Evolutionary conservation across 768 basidiomycete genomes (phyloP).

Genomic region (Paxillus involutus): DNA sequence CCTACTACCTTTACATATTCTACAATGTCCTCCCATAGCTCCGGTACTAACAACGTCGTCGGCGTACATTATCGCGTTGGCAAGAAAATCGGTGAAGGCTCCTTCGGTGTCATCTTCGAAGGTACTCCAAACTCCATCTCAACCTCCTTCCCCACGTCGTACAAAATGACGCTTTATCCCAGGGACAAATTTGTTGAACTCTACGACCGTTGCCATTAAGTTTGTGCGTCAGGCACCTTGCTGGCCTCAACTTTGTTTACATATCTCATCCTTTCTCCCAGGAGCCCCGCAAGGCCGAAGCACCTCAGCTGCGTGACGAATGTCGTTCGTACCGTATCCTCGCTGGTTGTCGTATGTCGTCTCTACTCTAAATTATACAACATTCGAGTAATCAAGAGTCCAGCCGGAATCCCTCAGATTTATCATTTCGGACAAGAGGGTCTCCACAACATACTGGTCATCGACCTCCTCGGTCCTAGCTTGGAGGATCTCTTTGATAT

Average conservation of each 20-base stretch:
- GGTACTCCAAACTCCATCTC: constrained; percentile 40
- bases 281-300: constrained; percentile 94
- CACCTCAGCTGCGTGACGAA: constrained; percentile 96
- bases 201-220: constrained; percentile 99
- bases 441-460: constrained; percentile 97
- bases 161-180: constrained; percentile 5
- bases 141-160: background rate
- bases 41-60: constrained; percentile 75
- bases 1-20: constrained; percentile 24
- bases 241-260: background rate
- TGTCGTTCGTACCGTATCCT: constrained; percentile 95
- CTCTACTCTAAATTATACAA: constrained; percentile 4
- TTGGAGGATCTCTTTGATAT: constrained; percentile 98
- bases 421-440: constrained; percentile 99
- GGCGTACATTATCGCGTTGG: constrained; percentile 98
- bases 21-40: constrained; percentile 55
- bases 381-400: constrained; percentile 18
- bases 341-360: constrained; percentile 80
- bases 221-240: constrained; percentile 68
- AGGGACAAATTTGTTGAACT: constrained; percentile 98
- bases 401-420: constrained; percentile 97
- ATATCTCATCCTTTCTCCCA: constrained; percentile 31
- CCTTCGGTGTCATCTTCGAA: constrained; percentile 95
- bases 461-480: constrained; percentile 95
- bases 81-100: constrained; percentile 99